Evolutionary conservation across 352 stramenopile species (phyloP), one percentile per base, ranked within the genome.

Genomic region (Phytophthora cactorum): DNA sequence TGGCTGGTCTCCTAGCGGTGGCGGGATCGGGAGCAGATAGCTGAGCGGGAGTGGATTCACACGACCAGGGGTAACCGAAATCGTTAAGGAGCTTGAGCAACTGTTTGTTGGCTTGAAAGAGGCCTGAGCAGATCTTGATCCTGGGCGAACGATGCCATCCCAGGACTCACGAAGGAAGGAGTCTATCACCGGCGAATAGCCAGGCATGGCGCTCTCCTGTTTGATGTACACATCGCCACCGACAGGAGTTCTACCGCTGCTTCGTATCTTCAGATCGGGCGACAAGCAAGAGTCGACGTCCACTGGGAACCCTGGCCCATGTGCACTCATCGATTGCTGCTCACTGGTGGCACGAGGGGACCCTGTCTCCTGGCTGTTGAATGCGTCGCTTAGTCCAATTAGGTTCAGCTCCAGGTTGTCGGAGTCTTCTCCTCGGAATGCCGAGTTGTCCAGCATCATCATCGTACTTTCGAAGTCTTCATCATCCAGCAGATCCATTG

Each of bases 391-490:
- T 22, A 91, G 59, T 25, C 63, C 77, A 44, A 68, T 68, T 56
- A 87, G 52, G 36, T 63, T 80, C 39, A 87, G 68, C 17, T 88
- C 79, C 27, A 88, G 44, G 12, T 54, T 75, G n/a, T 88, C 77
- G 3, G 69, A 39, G 17, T 74, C 75, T 51, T 79, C 74, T 29
- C 78, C 66, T 43, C 62, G 70, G 28, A 76, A 71, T 17, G 44
- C 49, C 22, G 54, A 22, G 61, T 75, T 70, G 38, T 88, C 79
- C 12, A 91, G 69, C 77, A 91, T 70, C 75, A 84, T 78, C 78
- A 89, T 86, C 25, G 81, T 86, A 66, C 73, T 86, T 67, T 88
- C 81, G 45, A 89, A 83, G 49, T 89, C 83, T 29, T 78, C 77
- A 67, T 89, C 83, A 44, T 89, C 70, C 10, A 89, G 72, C 39